Percentiles rank a stretch among this genome's conserved stretches.
Evolutionary conservation across 2,329 filamentous ascomycete genomes (phyloP).

Genomic region (Xylaria sp.): DNA sequence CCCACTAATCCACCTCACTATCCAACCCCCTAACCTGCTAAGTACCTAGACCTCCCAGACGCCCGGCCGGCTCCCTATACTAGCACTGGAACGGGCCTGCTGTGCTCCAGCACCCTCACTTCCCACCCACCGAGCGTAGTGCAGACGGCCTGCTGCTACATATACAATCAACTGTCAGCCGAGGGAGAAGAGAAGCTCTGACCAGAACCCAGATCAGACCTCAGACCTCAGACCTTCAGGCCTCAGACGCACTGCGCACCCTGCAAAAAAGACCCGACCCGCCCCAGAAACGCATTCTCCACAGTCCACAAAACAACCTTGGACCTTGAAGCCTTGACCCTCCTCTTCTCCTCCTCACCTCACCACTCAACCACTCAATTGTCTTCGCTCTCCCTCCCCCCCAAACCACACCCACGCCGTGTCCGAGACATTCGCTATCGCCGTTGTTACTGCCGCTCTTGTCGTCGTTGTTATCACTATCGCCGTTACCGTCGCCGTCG

Average conservation of each 20-base stretch:
- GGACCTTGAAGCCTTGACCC: conserved; percentile 28
- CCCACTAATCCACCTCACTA: too few relatives aligned
- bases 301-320: conserved; percentile 31
- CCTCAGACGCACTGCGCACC: too few relatives aligned
- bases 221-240: too few relatives aligned
- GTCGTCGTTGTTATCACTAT: neutral
- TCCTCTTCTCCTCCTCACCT: conserved; percentile 35
- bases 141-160: neutral
- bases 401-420: conserved; percentile 25
- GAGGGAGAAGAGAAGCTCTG: conserved; percentile 16
- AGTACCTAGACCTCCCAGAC: too few relatives aligned
- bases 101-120: too few relatives aligned
- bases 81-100: too few relatives aligned
- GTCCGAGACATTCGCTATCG: conserved; percentile 32
- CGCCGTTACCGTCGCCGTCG: neutral
- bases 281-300: conserved; percentile 32
- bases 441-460: conserved; percentile 5
- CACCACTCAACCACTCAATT: conserved; percentile 30
- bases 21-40: too few relatives aligned
- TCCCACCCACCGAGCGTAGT: too few relatives aligned
- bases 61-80: too few relatives aligned
- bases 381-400: conserved; percentile 21
- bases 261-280: conserved; percentile 24
- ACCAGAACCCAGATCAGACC: too few relatives aligned
- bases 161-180: neutral